These are phyloP conservation scores for Candida parachauliodes DNA, from an alignment of 805 yeast genomes.

Conservation along the genomic window DNA sequence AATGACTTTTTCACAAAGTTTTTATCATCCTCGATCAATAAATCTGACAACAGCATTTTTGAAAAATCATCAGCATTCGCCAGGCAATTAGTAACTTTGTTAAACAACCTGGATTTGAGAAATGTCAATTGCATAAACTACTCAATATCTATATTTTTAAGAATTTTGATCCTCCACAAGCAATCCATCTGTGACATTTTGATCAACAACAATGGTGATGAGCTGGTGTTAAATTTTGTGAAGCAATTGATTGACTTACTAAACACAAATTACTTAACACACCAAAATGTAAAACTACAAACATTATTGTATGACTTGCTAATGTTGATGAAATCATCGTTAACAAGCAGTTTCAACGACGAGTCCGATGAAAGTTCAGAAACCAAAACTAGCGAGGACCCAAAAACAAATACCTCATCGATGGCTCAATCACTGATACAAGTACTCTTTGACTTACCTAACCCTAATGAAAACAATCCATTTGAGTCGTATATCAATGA, in stretches of 20 bases:
- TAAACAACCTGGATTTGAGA: constrained; percentile 6
- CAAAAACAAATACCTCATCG: neutral
- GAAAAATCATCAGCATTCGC: constrained; percentile 20
- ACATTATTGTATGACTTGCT: constrained; percentile 59
- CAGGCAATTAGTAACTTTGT: constrained; percentile 16
- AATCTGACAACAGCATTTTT: constrained; percentile 19
- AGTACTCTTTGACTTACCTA: constrained; percentile 28
- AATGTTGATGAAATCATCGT: constrained; percentile 45
- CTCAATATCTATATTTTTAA: constrained; percentile 46
- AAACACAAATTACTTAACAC: constrained; percentile 36
- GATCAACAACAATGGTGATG: constrained; percentile 33
- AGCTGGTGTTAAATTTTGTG: constrained; percentile 39
- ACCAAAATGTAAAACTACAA: constrained; percentile 43
- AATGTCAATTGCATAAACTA: constrained; percentile 13
- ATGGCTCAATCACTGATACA: constrained; percentile 4
- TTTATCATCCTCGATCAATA: constrained; percentile 30
- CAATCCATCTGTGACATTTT: constrained; percentile 45
- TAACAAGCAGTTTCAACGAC: constrained; percentile 20
- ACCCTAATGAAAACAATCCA: constrained; percentile 22
- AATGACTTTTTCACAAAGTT: constrained; percentile 47
- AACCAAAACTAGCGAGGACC: neutral
- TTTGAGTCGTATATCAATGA: constrained; percentile 15
- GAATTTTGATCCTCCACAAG: constrained; percentile 59
- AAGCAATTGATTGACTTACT: constrained; percentile 45
- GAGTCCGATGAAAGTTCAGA: constrained; percentile 10